Evolutionary conservation across 108 stramenopile genomes (phyloP), one percentile per base, ranked within the genome.

Genomic region (Conticribra guillardii): DNA sequence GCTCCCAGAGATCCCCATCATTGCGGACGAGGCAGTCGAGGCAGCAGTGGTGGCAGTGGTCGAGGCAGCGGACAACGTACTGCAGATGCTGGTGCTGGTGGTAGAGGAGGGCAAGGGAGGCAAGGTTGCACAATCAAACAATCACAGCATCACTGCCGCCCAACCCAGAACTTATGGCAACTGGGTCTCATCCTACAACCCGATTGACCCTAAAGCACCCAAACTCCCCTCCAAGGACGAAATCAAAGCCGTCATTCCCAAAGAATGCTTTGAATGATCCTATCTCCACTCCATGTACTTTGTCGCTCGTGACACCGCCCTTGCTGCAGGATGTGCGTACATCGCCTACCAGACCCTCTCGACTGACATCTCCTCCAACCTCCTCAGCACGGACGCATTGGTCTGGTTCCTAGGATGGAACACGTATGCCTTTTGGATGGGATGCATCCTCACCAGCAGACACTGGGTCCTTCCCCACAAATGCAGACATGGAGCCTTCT

Each of bases 401-500:
- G 56, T 60, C 5, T 93, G 87, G 74, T 80, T 73, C 48, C 34
- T 88, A 47, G 91, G 96, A 28, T 99, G 99, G 99, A 84, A 88
- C 16, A 63, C 84, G 56, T 99, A 99, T 74, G 96, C 96, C 78
- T 98, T 97, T 75, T 93, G 91, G 82, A 93, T 96, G 87, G 99
- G 99, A 60, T 91, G 93, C 61, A 96, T 98, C 62, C 66, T 97
- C 53, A 99, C 98, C 22, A n/a, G n/a, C n/a, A 98, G 99, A 8
- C 96, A 97, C 24, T 99, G 99, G 99, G 99, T 99, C 24, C 70
- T 99, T 2, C 97, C 95, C 1, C 99, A 99, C 72, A 98, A 99
- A 67, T 99, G 98, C 67, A 98, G 99, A 50, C 99, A 99, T 73
- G 96, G 97, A 46, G 96, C 98, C 61, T 99, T 98, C 70, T 95